Conservation (phyloP, 306 rosid genomes). For the Cucumis sativus region DNA sequence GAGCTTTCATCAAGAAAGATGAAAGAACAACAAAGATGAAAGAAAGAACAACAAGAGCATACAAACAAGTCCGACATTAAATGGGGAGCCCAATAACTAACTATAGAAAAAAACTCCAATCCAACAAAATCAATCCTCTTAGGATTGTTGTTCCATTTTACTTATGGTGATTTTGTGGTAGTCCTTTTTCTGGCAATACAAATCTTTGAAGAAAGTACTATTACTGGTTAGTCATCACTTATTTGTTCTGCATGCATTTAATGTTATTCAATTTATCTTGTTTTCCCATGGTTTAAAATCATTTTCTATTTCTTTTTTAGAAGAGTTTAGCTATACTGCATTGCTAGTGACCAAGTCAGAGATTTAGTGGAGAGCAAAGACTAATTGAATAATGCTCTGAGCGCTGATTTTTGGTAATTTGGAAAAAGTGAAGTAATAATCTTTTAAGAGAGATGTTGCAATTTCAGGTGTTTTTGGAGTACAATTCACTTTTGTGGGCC, state of each 20-base stretch:
- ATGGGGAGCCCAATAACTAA: background rate
- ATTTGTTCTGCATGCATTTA: background rate
- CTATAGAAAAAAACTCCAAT: background rate
- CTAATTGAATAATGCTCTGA: background rate
- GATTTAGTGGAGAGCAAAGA: background rate
- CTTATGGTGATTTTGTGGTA: background rate
- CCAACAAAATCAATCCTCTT: background rate
- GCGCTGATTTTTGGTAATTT: background rate
- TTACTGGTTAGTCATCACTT: background rate
- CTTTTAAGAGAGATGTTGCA: background rate
- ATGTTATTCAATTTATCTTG: background rate
- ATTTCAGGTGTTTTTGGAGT: background rate
- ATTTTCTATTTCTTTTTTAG: background rate
- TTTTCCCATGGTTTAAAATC: background rate
- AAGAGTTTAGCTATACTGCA: background rate
- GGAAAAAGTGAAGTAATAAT: background rate
- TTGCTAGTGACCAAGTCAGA: background rate
- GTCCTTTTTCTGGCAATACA: background rate
- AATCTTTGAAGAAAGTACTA: background rate
- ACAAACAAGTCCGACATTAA: background rate
- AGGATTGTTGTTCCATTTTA: background rate
- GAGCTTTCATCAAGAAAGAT: background rate
- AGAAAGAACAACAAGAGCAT: background rate
- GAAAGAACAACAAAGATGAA: background rate
- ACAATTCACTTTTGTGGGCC: background rate